Base-by-base conservation (phyloP, 352 stramenopile genomes). In the Saprolegnia parasitica region DNA sequence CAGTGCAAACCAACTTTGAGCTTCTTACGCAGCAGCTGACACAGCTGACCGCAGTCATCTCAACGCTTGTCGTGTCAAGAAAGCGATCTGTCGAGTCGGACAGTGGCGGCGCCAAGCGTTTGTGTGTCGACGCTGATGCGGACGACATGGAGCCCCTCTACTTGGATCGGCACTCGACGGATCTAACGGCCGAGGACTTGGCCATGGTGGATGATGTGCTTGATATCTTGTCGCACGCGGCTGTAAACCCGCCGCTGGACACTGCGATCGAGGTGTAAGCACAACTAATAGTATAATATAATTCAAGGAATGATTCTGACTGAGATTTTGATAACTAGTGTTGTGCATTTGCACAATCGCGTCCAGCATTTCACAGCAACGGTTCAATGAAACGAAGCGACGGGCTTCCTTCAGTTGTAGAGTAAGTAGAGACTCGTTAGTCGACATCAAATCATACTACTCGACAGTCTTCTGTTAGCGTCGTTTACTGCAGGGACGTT, bases 161-260 rank as follows among this genome's bases (percentile, higher is more conserved):
- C 52, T 20, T 4, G 24, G 52, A 9, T n/a, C 11, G 13, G 11
- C 24, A 40, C 11, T 15, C 24, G 11, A 11, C 24, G 9, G 35
- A 4, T 3, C 11, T 60, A 20, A 11, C 52, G 11, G n/a, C 10
- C 3, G 52, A 60, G 4, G 52, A 60, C 24, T 21, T 60, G 24
- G 52, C 11, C 24, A 60, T 60, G 52, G 52, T 60, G 52, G 52
- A 60, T 11, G 52, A 60, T 11, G 52, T 60, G n/a, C 52, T 60
- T 11, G 52, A 60, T 26, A 60, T 60, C 11, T 60, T 60, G 35
- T 49, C 42, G 13, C 42, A 49, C 1, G 11, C 42, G 13, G 3
- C 42, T 15, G 11, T n/a, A 8, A 49, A n/a, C 42, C 18, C 42
- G 42, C 13, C 42, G 11, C 3, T n/a, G 42, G 18, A 49, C 13